These are phyloP conservation scores for Hibiscus trionum DNA, from an alignment of 345 rosid species.

Conservation along the genomic window DNA sequence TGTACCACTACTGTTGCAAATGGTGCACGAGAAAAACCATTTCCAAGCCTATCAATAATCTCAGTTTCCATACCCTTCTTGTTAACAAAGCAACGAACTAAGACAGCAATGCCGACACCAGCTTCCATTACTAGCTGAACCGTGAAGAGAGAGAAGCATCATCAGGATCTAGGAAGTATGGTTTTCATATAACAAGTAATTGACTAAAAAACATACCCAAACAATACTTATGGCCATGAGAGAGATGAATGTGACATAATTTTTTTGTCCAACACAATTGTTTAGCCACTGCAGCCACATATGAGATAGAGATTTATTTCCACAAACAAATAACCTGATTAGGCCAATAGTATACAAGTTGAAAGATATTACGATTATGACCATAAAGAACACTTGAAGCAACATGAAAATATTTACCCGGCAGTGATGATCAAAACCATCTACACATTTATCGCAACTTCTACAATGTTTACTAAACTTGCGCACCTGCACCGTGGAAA, in stretches of 20 bases:
- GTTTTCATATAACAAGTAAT: background rate
- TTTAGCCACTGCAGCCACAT: constrained; percentile 85
- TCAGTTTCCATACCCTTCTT: constrained; percentile 78
- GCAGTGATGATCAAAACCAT: constrained; percentile 97
- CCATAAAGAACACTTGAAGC: constrained; percentile 4
- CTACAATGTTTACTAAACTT: constrained; percentile 11
- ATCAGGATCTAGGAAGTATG: background rate
- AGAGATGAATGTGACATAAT: constrained; percentile 73
- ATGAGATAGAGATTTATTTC: constrained; percentile 23
- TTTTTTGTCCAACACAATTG: constrained; percentile 92
- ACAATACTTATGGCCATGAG: constrained; percentile 85
- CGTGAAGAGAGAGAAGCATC: constrained; percentile 13
- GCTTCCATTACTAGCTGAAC: constrained; percentile 79
- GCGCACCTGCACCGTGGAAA: constrained; percentile 12
- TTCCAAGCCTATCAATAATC: constrained; percentile 91
- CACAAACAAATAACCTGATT: background rate
- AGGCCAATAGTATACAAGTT: constrained; percentile 4
- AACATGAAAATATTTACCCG: constrained; percentile 46
- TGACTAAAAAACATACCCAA: constrained; percentile 56
- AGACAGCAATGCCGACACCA: constrained; percentile 80
- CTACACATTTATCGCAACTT: constrained; percentile 33
- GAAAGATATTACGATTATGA: constrained; percentile 14
- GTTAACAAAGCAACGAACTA: constrained; percentile 80
- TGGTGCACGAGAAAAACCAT: constrained; percentile 92
- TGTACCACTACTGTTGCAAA: constrained; percentile 94